Evolutionary conservation across 2,329 filamentous ascomycete genomes (phyloP), one percentile per base, ranked within the genome.

Genomic region (Penicillium sp.): DNA sequence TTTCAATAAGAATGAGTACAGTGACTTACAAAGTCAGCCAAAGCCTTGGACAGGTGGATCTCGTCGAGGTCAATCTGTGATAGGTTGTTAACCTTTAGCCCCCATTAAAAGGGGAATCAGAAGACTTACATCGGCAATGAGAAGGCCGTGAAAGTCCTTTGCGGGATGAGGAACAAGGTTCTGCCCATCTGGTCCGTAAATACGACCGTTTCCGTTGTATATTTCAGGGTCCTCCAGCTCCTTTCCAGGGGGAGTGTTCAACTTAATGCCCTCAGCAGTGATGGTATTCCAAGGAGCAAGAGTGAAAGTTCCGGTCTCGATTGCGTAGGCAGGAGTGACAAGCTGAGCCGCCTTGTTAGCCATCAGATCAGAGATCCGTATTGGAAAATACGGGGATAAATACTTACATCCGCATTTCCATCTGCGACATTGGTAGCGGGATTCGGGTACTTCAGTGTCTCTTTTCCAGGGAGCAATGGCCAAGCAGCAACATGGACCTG

Each of bases 321-420:
- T 80, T 23, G 82, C 82, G 55, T 84, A 84, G 4, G 77, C 79
- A n/a, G 81, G 81, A 4, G 81, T 82, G 2, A 85, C 79, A 6
- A 80, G 71, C 68, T 71, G 58, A 6, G 53, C 31, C 15, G 20
- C 56, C 57, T 64, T 57, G 53, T 62, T 52, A 64, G 57, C 53
- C 29, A 58, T 53, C 40, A 51, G 44, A 51, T 45, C 43, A 37
- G 26, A 41, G 42, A n/a, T 6, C 12, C 41, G 15, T n/a, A n/a
- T n/a, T n/a, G n/a, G n/a, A n/a, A 25, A 4, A 15, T 2, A 9
- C 15, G n/a, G n/a, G n/a, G 1, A 12, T 25, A 6, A 31, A 2
- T 52, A n/a, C 56, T 50, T 61, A 71, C 68, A 62, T 82, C 81
- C 1, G 75, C 75, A 26, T 80, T 77, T 3, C 78, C 72, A 26